These are phyloP conservation scores for Trametopsis cervina DNA, from an alignment of 768 basidiomycete genomes.

Conservation along the genomic window DNA sequence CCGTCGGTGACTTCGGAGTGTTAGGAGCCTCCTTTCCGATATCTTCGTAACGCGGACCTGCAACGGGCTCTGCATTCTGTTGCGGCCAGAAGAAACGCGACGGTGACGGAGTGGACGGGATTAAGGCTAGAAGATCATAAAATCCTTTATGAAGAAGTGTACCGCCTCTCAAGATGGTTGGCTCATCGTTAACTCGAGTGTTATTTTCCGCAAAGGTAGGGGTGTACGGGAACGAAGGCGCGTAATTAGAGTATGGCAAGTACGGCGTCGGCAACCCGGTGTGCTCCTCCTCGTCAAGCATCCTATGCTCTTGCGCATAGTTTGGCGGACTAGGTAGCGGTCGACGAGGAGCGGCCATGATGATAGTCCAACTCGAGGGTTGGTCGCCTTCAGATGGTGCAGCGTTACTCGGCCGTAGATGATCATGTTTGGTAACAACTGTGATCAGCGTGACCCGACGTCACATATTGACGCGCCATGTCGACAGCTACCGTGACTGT, in stretches of 20 bases:
- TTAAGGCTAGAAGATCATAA: conserved; percentile 77
- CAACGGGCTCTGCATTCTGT: conserved; percentile 34
- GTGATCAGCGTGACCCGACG: background rate
- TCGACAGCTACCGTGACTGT: background rate
- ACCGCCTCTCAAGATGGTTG: conserved; percentile 53
- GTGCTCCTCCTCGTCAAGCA: conserved; percentile 6
- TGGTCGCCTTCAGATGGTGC: background rate
- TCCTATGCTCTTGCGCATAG: conserved; percentile 5
- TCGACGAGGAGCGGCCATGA: conserved; percentile 21
- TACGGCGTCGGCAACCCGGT: conserved; percentile 16
- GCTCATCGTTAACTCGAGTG: conserved; percentile 32
- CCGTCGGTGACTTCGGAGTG: conserved; percentile 21
- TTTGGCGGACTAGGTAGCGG: conserved; percentile 27
- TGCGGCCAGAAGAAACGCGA: conserved; percentile 55
- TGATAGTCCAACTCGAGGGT: background rate
- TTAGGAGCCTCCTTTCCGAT: conserved; percentile 27
- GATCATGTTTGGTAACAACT: background rate
- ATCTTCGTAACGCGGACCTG: conserved; percentile 68
- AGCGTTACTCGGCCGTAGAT: background rate
- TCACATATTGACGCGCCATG: background rate
- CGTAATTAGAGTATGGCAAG: conserved; percentile 17
- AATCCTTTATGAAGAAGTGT: conserved; percentile 86
- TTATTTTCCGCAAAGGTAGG: conserved; percentile 18
- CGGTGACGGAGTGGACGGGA: conserved; percentile 57
- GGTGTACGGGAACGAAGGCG: conserved; percentile 32